Base-by-base conservation (phyloP, 1,139 yeast species). In the Blastobotrys aristatus region DNA sequence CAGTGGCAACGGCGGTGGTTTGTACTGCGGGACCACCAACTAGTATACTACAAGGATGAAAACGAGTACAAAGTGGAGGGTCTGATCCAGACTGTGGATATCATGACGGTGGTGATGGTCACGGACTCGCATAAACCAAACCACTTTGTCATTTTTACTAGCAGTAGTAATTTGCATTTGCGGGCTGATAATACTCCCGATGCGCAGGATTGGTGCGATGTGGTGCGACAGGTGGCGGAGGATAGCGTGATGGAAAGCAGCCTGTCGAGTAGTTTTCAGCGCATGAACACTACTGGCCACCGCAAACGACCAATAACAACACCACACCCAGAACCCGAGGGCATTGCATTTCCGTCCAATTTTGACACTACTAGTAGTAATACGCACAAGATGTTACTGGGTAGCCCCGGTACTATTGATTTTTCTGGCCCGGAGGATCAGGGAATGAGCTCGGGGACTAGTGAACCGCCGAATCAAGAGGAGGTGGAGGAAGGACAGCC, bases 1-100 rank as follows among this genome's bases (percentile, higher is more conserved):
- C 54, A 59, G 34, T 78, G 82, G 82, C 73, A 71, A 55, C 67
- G 69, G 50, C 64, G 70, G 34, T 80, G 86, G 86, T 76, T 78
- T 53, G 82, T 79, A 2, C 65, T 80, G n/a, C 65, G 86, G 34
- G 67, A 68, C 17, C 69, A 73, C 43, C 84, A 78, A 57, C 65
- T 80, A 33, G 70, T 80, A 14, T 78, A 76, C 60, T 80, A 80
- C 60, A 79, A 79, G 57, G 82, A 79, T 56, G 70, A 73, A 14
- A 65, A 71, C 6, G 86, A 80, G 57, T 73, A 78, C 59, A 77
- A 78, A 58, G 79, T 84, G 0, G 66, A 72, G 39, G 70, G 67
- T 43, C 80, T 80, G 11, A 67, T 79, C 17, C 65, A 65, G 6
- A 57, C 66, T 6, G 60, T 61, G 26, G 70, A 69, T 31, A 63